Base-by-base conservation (phyloP, 129 eudicot species). In the Flaveria sonorensis region DNA sequence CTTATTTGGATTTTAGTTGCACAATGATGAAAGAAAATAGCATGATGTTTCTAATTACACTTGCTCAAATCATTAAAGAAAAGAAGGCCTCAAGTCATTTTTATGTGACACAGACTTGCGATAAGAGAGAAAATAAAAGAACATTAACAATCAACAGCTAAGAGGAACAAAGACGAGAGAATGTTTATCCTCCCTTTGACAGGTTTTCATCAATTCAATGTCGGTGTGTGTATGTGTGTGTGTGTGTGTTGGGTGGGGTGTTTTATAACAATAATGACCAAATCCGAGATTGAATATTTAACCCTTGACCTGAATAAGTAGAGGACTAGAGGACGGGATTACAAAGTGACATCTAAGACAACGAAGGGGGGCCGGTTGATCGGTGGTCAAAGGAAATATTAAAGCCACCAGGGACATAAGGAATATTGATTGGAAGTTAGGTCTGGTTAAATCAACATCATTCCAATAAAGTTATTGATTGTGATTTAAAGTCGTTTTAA, bases 111-210 rank as follows among this genome's bases (percentile, higher is more conserved):
- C 15, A 23, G 18, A 28, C 45, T 19, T 13, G 46, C 30, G 19
- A 4, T 66, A 16, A 53, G 71, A 65, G 24, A 74, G 10, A 26
- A n/a, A 75, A 19, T 73, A 47, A 55, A 32, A 62, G 50, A 61
- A 61, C 71, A 47, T 48, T 75, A 46, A 75, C 71, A 15, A 64
- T 63, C 52, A 63, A 75, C 48, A 65, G 62, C 71, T n/a, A n/a
- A 47, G 23, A 63, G 15, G 21, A 13, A 40, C 32, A 67, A 67
- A 40, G 26, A 67, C 43, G 55, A 68, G 32, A 20, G 23, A 43
- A 24, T 26, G 26, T 10, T 60, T 60, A 40, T 5, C 42, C 19
- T 26, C 28, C 10, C 43, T 5, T 62, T 62, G 42, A 62, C 68
- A 14, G 20, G 23, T 64, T 32, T 32, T 32, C 4, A 6, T 63